Conservation (phyloP, 129 eudicot genomes). For the Pseudognaphalium luteoalbum region DNA sequence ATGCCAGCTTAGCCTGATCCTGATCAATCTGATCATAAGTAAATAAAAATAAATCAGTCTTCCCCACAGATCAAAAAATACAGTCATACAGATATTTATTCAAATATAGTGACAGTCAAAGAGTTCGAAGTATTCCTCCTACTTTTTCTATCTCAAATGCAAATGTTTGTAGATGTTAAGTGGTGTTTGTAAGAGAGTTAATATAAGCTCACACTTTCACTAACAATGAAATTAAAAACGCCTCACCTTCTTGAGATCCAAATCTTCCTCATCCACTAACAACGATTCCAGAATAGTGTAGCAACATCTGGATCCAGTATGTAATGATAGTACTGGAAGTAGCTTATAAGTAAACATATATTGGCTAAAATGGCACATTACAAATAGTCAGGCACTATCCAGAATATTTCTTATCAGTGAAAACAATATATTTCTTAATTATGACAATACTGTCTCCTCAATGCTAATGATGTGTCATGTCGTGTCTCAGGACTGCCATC, state of each 20-base stretch:
- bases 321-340: too few relatives aligned
- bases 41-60: not conserved
- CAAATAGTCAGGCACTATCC: too few relatives aligned
- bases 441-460: conserved; percentile 70
- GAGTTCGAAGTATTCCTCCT: too few relatives aligned
- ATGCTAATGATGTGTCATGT: too few relatives aligned
- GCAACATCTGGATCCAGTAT: conserved; percentile 90
- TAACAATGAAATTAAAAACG: conserved; percentile 15
- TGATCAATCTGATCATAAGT: conserved; percentile 61
- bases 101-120: not conserved
- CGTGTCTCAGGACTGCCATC: too few relatives aligned
- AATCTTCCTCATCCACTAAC: conserved; percentile 62
- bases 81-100: not conserved
- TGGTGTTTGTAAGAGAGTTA: too few relatives aligned
- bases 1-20: conserved; percentile 86
- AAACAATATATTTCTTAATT: not conserved
- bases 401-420: not conserved
- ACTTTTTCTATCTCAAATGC: too few relatives aligned
- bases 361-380: too few relatives aligned
- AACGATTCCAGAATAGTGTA: conserved; percentile 69
- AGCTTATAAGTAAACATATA: too few relatives aligned
- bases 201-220: not conserved
- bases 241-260: conserved; percentile 74
- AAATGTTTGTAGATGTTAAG: not conserved
- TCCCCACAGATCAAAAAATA: not conserved